Evolutionary conservation across 163 green algal genomes (phyloP), one percentile per base, ranked within the genome.

Genomic region (Volvox carteri): DNA sequence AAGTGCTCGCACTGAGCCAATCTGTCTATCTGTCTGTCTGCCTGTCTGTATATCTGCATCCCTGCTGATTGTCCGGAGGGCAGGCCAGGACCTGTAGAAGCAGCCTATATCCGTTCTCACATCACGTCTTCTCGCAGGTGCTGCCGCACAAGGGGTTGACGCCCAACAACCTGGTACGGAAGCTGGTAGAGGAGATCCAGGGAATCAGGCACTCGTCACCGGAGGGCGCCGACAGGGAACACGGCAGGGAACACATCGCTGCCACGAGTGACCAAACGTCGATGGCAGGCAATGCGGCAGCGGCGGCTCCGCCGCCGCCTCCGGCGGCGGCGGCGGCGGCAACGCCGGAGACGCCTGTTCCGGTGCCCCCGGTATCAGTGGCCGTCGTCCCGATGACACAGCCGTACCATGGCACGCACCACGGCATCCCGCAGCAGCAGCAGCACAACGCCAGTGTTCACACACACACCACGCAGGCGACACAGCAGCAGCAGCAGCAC

Each of bases 131-230:
- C 89, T 7, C 44, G 8, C 62, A 87, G 67, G 48, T 56, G 1
- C 67, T 88, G 46, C 33, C 81, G 2, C 37, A 79, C 48, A 88
- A 88, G 81, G 14, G 1, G 8, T 48, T 88, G 23, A 56, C 25
- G 23, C 81, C 81, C 67, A 88, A 88, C 81, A 88, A 88, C 67
- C 65, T 88, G 46, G 14, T 85, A 18, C 77, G 77, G 18, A 85
- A 73, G 33, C 54, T 85, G 6, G 77, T 30, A 5, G 77, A 85
- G 37, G 52, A 85, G 35, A 33, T 85, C 77, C 39, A 85, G 35
- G 77, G 77, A 0, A 42, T 42, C 44, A 67, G 52, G 18, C 5
- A 50, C 11, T 18, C 75, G n/a, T 30, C 76, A 73, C 23, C 23
- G 0, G 54, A 28, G 35, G 37, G 39, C 52, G 37, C 18, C 35